Conservation (phyloP, 1,284 basidiomycete genomes). For the Fomitopsis schrenkii region DNA sequence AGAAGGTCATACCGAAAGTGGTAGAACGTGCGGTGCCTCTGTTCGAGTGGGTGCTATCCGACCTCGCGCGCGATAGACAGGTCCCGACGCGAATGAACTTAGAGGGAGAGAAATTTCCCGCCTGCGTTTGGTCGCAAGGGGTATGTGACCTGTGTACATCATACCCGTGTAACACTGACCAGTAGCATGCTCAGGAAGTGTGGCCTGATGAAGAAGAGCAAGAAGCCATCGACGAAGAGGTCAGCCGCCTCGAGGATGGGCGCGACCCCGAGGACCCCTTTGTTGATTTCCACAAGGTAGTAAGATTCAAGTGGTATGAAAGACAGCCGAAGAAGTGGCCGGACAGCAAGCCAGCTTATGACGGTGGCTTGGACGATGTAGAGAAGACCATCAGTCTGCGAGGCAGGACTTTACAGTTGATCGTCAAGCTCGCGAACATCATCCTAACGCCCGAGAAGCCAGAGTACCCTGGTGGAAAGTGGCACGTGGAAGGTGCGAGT, state of each 20-base stretch:
- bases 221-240: not conserved
- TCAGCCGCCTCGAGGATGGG: not conserved
- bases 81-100: not conserved
- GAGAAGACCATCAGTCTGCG: constrained; percentile 5
- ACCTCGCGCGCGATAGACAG: not conserved
- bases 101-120: not conserved
- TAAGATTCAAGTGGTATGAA: not conserved
- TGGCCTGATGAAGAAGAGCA: not conserved
- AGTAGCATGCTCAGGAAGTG: not conserved
- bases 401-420: constrained; percentile 37
- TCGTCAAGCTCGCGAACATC: constrained; percentile 49
- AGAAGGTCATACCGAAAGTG: not conserved
- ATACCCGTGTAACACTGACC: not conserved
- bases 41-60: not conserved
- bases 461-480: constrained; percentile 28
- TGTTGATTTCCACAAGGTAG: not conserved
- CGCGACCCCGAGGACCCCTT: not conserved
- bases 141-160: not conserved
- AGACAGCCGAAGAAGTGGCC: not conserved
- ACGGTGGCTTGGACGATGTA: not conserved
- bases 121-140: not conserved
- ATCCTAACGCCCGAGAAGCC: constrained; percentile 41
- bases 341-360: not conserved
- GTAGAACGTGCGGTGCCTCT: not conserved
- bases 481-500: constrained; percentile 30